Conservation (phyloP, 2,329 filamentous ascomycete species). For the Pestalotiopsis sp. region DNA sequence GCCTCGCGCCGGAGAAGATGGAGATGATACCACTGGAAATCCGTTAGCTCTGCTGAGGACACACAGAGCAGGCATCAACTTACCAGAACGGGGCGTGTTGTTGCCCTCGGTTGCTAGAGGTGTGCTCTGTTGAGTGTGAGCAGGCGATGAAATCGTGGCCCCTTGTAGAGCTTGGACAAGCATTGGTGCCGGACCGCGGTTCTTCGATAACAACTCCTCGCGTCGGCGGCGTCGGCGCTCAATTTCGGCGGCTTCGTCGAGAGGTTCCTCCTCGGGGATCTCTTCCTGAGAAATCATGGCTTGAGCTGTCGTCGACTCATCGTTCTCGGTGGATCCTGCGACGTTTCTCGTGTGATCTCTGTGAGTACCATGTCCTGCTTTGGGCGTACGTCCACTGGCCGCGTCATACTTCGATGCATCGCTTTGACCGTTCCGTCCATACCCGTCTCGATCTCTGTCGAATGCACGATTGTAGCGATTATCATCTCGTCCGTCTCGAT, state of each 20-base stretch:
- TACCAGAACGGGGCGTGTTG: constrained; percentile 54
- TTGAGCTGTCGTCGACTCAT: constrained; percentile 33
- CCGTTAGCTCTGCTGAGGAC: constrained; percentile 24
- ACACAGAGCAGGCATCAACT: constrained; percentile 21
- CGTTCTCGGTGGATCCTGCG: constrained; percentile 38
- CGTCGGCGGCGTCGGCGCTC: constrained; percentile 83
- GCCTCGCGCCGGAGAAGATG: constrained; percentile 42
- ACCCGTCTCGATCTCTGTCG: constrained; percentile 32
- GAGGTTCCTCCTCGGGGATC: constrained; percentile 55
- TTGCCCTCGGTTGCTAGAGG: constrained; percentile 38
- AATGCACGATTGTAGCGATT: constrained; percentile 25
- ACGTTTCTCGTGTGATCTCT: constrained; percentile 70
- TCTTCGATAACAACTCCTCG: constrained; percentile 84
- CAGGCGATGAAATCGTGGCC: constrained; percentile 56
- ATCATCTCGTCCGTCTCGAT: constrained; percentile 25
- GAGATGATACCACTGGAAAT: constrained; percentile 32
- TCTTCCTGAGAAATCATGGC: constrained; percentile 36
- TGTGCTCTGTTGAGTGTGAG: constrained; percentile 47
- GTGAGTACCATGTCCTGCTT: constrained; percentile 59
- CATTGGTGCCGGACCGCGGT: constrained; percentile 73
- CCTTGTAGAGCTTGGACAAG: constrained; percentile 74
- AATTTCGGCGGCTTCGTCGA: constrained; percentile 82
- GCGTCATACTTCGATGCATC: constrained; percentile 48
- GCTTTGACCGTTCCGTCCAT: constrained; percentile 48
- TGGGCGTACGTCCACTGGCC: constrained; percentile 64